Percentiles rank a stretch among this genome's conserved stretches.
Conservation (phyloP, 352 stramenopile genomes). For the Phytophthora brassicae region DNA sequence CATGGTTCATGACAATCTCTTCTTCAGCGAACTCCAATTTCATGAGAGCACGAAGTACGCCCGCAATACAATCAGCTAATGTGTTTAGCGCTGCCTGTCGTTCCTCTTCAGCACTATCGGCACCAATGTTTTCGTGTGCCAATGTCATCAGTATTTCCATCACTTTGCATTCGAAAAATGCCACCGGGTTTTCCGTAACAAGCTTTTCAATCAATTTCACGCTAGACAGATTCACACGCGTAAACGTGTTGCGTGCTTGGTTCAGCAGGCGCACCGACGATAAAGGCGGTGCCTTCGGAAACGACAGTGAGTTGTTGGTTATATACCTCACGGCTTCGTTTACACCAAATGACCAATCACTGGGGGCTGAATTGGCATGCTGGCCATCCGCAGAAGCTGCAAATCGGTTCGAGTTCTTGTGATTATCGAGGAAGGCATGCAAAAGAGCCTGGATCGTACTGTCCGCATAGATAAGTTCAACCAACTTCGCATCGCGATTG, state of each 20-base stretch:
- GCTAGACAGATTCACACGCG: constrained; percentile 32
- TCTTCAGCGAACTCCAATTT: constrained; percentile 32
- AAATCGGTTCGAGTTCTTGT: constrained; percentile 65
- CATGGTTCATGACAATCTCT: constrained; percentile 9
- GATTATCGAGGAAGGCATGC: constrained; percentile 54
- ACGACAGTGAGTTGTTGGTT: constrained; percentile 42
- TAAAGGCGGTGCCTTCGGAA: constrained; percentile 50
- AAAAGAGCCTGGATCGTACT: constrained; percentile 46
- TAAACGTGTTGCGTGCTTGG: constrained; percentile 43
- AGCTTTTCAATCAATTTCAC: constrained; percentile 58
- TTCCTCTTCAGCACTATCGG: constrained; percentile 55
- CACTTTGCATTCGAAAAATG: constrained; percentile 33
- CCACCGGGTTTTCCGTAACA: constrained; percentile 38
- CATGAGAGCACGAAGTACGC: constrained; percentile 42
- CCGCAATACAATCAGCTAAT: constrained; percentile 52
- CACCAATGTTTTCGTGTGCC: constrained; percentile 39
- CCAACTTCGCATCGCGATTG: not conserved
- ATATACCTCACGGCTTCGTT: constrained; percentile 61
- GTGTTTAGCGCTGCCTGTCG: constrained; percentile 59
- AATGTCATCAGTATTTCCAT: constrained; percentile 32
- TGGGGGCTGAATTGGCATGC: constrained; percentile 62
- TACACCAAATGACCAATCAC: constrained; percentile 78
- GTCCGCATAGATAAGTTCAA: constrained; percentile 47
- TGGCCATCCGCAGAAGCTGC: constrained; percentile 68
- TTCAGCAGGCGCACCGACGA: constrained; percentile 63